phyloP scores from a whole-genome alignment of 805 yeast genomes.

The Myxozyma lipomycoides region DNA sequence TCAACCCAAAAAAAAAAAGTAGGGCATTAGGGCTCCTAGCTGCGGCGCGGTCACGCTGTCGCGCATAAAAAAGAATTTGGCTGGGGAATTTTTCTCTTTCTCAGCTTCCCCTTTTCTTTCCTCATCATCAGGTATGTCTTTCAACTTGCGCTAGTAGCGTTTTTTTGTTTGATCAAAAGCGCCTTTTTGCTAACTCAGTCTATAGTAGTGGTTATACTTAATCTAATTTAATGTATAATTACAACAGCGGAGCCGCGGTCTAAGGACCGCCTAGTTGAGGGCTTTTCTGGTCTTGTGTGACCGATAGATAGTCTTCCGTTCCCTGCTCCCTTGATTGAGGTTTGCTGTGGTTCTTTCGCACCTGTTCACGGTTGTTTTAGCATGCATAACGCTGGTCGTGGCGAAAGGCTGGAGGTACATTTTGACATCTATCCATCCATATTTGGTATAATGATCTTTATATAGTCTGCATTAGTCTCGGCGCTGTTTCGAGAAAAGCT shows the following conservation, averaged over 20 bases:
- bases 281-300: slow-evolving; percentile 12
- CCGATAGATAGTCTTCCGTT: slow-evolving; percentile 28
- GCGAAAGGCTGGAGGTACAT: background rate
- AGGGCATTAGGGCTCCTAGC: background rate
- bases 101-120: slow-evolving; percentile 5
- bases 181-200: background rate
- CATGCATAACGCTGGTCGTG: background rate
- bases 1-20: too few species aligned
- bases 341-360: background rate
- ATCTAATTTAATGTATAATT: slow-evolving; percentile 25
- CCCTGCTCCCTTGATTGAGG: slow-evolving; percentile 29
- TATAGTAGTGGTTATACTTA: slow-evolving; percentile 30
- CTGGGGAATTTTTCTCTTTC: background rate
- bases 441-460: too few species aligned
- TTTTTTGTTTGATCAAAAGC: background rate
- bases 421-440: too few species aligned
- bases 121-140: slow-evolving; percentile 28
- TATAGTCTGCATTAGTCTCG: too few species aligned
- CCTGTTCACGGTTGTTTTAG: background rate
- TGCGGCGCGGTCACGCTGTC: background rate
- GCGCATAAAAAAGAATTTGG: background rate
- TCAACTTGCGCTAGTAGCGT: background rate
- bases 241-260: slow-evolving; percentile 28
- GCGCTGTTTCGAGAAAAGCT: too few species aligned
- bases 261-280: slow-evolving; percentile 27